A percentile compares a stretch with the other conserved stretches of the same genome.
Conservation (phyloP, 371 early-diverging fungal species). For the Apophysomyces trapeziformis region DNA sequence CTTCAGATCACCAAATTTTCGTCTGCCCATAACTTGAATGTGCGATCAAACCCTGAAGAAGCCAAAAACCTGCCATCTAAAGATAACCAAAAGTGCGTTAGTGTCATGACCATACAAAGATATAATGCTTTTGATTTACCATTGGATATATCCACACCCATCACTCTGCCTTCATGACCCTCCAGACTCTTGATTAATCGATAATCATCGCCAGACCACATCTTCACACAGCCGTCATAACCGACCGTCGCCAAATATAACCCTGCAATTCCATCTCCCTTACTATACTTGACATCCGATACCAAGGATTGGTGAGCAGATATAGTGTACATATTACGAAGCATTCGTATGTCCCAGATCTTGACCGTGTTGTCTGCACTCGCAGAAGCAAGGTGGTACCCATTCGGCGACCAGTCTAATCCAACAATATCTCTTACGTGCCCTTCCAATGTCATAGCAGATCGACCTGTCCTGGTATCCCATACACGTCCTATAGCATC, state of each 20-base stretch:
- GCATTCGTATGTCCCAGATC: slow-evolving; percentile 90
- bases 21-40: slow-evolving; percentile 90
- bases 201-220: slow-evolving; percentile 95
- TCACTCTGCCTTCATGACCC: slow-evolving; percentile 92
- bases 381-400: slow-evolving; percentile 81
- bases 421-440: slow-evolving; percentile 90
- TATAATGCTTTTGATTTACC: slow-evolving; percentile 42
- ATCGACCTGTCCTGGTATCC: slow-evolving; percentile 93
- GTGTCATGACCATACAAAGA: too few species aligned
- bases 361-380: slow-evolving; percentile 84
- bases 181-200: slow-evolving; percentile 84
- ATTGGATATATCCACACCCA: slow-evolving; percentile 82
- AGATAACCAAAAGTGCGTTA: too few species aligned
- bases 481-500: slow-evolving; percentile 93
- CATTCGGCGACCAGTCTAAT: slow-evolving; percentile 93
- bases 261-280: slow-evolving; percentile 49
- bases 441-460: slow-evolving; percentile 86
- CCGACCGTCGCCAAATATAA: slow-evolving; percentile 71
- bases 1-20: slow-evolving; percentile 54
- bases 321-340: slow-evolving; percentile 80
- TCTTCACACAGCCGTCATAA: slow-evolving; percentile 91
- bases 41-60: slow-evolving; percentile 90
- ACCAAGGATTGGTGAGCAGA: slow-evolving; percentile 93
- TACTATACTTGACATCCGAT: slow-evolving; percentile 77
- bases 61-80: slow-evolving; percentile 82